Conservation (phyloP, 371 early-diverging fungal species). For the Fennellomyces sp. region DNA sequence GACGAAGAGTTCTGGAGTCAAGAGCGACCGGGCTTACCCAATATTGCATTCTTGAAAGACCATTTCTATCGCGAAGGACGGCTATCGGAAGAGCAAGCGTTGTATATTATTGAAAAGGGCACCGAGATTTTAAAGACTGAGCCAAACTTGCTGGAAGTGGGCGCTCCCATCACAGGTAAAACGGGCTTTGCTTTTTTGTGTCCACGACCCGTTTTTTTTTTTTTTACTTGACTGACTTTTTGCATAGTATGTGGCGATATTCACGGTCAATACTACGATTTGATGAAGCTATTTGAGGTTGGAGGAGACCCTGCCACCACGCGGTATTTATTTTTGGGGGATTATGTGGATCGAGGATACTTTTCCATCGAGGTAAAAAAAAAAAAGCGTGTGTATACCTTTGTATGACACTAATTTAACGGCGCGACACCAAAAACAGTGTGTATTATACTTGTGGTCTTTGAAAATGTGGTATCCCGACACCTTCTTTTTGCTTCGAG, state of each 20-base stretch:
- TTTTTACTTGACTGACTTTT: conserved; percentile 13
- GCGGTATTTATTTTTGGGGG: conserved; percentile 93
- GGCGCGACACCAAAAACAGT: conserved; percentile 50
- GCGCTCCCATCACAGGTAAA: conserved; percentile 93
- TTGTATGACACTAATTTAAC: conserved; percentile 7
- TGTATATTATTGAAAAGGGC: conserved; percentile 77
- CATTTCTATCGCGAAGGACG: conserved; percentile 93
- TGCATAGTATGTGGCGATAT: conserved; percentile 96
- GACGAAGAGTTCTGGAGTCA: conserved; percentile 61
- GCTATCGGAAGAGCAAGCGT: conserved; percentile 90
- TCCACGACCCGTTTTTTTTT: background rate
- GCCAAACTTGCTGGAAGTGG: conserved; percentile 84
- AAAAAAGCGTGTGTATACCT: background rate
- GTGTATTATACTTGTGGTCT: conserved; percentile 88
- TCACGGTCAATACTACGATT: conserved; percentile 99
- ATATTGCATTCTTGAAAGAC: conserved; percentile 80
- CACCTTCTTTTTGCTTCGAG: conserved; percentile 91
- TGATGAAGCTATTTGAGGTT: conserved; percentile 98
- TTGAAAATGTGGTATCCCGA: conserved; percentile 94
- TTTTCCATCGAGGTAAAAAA: conserved; percentile 81
- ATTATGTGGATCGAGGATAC: conserved; percentile 99
- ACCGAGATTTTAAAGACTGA: conserved; percentile 79
- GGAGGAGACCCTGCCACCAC: conserved; percentile 93
- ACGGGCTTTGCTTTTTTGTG: background rate
- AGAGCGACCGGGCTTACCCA: conserved; percentile 74